Evolutionary conservation across 176 grass and related monocot genomes (phyloP).

Genomic region (Avena sativa): DNA sequence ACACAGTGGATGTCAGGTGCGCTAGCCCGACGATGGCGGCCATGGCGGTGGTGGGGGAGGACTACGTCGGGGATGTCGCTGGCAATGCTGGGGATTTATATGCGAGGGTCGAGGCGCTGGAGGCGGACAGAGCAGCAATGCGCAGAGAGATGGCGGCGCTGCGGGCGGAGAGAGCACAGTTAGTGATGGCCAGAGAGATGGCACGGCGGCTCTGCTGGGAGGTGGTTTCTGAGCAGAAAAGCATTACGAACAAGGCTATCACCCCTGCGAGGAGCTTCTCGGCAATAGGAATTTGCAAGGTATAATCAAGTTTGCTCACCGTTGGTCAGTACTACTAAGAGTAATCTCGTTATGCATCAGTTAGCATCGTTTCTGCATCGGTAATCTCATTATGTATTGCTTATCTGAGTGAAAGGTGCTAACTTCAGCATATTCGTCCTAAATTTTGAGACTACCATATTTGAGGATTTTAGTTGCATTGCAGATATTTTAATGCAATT

Average conservation of each 20-base stretch:
- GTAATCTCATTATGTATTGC: background rate
- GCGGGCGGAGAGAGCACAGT: constrained; percentile 69
- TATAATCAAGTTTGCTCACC: constrained; percentile 43
- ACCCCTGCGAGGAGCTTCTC: constrained; percentile 50
- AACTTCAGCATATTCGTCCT: background rate
- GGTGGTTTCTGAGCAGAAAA: constrained; percentile 53
- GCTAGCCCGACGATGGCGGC: constrained; percentile 49
- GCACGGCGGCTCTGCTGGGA: constrained; percentile 71
- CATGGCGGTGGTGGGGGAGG: constrained; percentile 43
- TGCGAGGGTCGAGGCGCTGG: constrained; percentile 71
- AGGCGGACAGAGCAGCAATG: constrained; percentile 64
- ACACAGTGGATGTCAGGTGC: constrained; percentile 56
- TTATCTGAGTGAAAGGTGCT: background rate
- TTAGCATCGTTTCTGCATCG: background rate
- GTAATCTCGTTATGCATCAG: background rate
- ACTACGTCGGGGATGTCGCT: constrained; percentile 20
- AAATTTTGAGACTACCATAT: background rate
- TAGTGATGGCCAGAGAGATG: constrained; percentile 71
- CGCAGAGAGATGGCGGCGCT: constrained; percentile 63
- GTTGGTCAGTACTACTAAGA: background rate
- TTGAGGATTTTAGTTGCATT: constrained; percentile 12
- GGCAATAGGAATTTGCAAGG: constrained; percentile 65
- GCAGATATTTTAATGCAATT: background rate
- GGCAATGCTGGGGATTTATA: constrained; percentile 48
- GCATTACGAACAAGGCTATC: constrained; percentile 43